Base-by-base conservation (phyloP, 768 basidiomycete species). In the Suillus subalutaceus region DNA sequence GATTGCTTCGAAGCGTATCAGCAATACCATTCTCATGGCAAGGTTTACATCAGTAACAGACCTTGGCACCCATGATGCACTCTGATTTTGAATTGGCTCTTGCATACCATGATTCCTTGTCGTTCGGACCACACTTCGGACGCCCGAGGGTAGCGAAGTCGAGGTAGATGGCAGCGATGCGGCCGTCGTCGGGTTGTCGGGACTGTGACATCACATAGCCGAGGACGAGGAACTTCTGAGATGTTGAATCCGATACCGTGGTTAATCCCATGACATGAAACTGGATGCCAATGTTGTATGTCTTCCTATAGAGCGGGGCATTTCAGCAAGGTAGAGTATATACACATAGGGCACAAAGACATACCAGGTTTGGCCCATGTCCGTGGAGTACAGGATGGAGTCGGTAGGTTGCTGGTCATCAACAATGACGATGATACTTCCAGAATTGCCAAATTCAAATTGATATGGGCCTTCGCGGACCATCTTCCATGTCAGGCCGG, bases 11-110 rank as follows among this genome's bases (percentile, higher is more conserved):
- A 13, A 48, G 7, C n/a, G 48, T 20, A 26, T 48, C 48, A 61
- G 32, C 56, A 10, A 40, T 13, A n/a, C 12, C 10, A 37, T 23
- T 23, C 16, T 15, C 23, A 20, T 30, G 9, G 20, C n/a, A 41
- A 12, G 35, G n/a, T 12, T n/a, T 18, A 4, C 9, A 12, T 38
- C 30, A 37, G 30, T 20, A 35, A 67, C 83, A 59, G 63, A 93
- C 94, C 85, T 92, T 95, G 73, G 93, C 93, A 0, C 97, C 97
- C 94, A 99, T 96, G 30, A 99, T 78, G 77, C 97, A 99, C 68
- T 93, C 86, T 38, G 83, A 82, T 56, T 84, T 84, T 13, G 78
- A 81, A 23, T 76, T 81, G 18, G 84, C 80, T 46, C 94, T 82
- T 6, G 93, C 96, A 76, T 91, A 91, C 96, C 96, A 99, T 66